A percentile compares a stretch with the other conserved stretches of the same genome.
Evolutionary conservation across 108 stramenopile genomes (phyloP).

Genomic region (Pseudonitzschia delicatissima): DNA sequence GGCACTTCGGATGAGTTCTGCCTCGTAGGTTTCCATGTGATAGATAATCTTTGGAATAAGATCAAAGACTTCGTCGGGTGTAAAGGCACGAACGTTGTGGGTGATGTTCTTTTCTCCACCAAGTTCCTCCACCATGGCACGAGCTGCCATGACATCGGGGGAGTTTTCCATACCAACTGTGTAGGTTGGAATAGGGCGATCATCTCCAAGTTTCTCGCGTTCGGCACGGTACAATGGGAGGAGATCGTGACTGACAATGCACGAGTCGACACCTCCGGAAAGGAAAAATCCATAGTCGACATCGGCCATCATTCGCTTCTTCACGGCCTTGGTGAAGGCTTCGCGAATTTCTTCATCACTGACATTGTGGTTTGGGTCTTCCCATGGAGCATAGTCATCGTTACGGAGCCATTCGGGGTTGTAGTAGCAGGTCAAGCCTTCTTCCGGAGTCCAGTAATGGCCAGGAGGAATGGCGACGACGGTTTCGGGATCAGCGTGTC

Average conservation of each 20-base stretch:
- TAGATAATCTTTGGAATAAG: slow-evolving; percentile 72
- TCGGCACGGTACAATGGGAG: slow-evolving; percentile 55
- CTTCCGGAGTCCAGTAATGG: slow-evolving; percentile 75
- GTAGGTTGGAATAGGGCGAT: slow-evolving; percentile 61
- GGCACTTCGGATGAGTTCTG: slow-evolving; percentile 71
- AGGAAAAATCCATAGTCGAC: slow-evolving; percentile 78
- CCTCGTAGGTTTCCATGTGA: slow-evolving; percentile 84
- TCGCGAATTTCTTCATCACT: slow-evolving; percentile 61
- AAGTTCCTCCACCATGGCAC: slow-evolving; percentile 62
- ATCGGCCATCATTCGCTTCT: slow-evolving; percentile 77
- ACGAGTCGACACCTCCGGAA: slow-evolving; percentile 73
- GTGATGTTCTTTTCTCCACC: slow-evolving; percentile 53
- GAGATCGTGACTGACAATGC: slow-evolving; percentile 60
- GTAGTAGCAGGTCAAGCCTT: slow-evolving; percentile 57
- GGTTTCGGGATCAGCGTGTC: slow-evolving; percentile 48
- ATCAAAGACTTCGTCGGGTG: slow-evolving; percentile 69
- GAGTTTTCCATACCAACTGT: slow-evolving; percentile 78
- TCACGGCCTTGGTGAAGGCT: slow-evolving; percentile 55
- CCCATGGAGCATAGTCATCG: slow-evolving; percentile 64
- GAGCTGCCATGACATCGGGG: slow-evolving; percentile 74
- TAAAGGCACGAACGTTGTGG: slow-evolving; percentile 57
- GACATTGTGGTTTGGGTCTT: slow-evolving; percentile 33
- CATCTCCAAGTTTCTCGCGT: slow-evolving; percentile 39
- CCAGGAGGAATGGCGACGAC: slow-evolving; percentile 64
- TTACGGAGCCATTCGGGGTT: slow-evolving; percentile 67